Conservation (phyloP, 2,329 filamentous ascomycete species). For the Juglanconis sp. region DNA sequence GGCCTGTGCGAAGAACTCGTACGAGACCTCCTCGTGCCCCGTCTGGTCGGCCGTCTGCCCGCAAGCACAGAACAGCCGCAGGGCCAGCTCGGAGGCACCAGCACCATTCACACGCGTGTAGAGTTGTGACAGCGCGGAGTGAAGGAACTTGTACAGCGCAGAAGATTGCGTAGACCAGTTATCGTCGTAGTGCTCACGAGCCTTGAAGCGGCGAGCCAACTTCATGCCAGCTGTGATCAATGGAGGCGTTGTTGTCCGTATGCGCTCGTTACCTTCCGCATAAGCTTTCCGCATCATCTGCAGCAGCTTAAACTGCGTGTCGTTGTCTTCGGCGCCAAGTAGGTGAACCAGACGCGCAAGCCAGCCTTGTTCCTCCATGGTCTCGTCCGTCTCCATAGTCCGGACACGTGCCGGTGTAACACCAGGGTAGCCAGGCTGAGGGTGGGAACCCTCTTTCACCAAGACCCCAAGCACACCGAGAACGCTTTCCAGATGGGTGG, state of each 20-base stretch:
- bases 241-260: conserved; percentile 91
- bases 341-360: conserved; percentile 89
- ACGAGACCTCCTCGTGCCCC: conserved; percentile 91
- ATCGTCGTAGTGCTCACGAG: conserved; percentile 76
- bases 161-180: conserved; percentile 65
- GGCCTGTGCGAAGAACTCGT: conserved; percentile 97
- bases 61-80: conserved; percentile 86
- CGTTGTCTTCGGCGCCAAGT: conserved; percentile 78
- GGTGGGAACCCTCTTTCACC: conserved; percentile 87
- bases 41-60: conserved; percentile 90
- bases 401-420: conserved; percentile 71
- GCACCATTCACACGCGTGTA: conserved; percentile 78
- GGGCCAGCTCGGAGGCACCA: conserved; percentile 79
- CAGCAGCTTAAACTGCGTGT: conserved; percentile 89
- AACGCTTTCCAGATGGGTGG: conserved; percentile 80
- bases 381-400: conserved; percentile 85
- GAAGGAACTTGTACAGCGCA: conserved; percentile 91
- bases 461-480: conserved; percentile 85
- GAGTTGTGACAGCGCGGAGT: conserved; percentile 79
- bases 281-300: conserved; percentile 86
- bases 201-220: conserved; percentile 83
- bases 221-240: conserved; percentile 88
- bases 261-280: conserved; percentile 87
- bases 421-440: conserved; percentile 79
- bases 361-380: conserved; percentile 97